Evolutionary conservation across 768 basidiomycete species (phyloP).

Genomic region (Suillus plorans): DNA sequence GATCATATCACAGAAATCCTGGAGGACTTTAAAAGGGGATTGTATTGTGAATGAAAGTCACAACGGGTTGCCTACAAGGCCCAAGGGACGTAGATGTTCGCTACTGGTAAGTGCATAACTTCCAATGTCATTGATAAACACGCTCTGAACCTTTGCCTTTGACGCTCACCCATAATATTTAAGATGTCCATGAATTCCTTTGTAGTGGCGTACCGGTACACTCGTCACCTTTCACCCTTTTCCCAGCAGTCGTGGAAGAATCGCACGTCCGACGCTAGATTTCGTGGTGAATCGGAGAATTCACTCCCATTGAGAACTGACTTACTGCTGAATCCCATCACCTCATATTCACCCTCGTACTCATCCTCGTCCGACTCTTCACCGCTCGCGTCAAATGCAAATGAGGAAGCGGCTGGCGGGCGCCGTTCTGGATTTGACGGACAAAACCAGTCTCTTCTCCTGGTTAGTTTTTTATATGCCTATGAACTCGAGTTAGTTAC

Average conservation of each 20-base stretch:
- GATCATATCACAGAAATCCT: neutral
- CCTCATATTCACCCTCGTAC: neutral
- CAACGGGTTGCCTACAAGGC: neutral
- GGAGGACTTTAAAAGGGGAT: neutral
- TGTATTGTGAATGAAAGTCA: neutral
- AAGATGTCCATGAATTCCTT: constrained; percentile 21
- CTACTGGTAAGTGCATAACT: neutral
- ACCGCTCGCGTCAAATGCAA: neutral
- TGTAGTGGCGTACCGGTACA: constrained; percentile 30
- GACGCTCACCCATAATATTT: neutral
- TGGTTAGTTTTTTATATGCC: neutral
- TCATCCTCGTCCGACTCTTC: constrained; percentile 17
- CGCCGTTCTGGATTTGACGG: neutral
- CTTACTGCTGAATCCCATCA: neutral
- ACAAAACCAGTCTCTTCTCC: neutral
- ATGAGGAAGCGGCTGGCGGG: neutral
- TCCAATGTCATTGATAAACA: neutral
- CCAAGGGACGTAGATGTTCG: neutral
- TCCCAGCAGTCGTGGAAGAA: neutral
- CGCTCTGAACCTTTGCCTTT: neutral
- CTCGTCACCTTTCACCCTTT: constrained; percentile 15
- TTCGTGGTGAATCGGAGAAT: neutral
- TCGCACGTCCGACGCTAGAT: neutral
- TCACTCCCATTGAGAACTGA: neutral
- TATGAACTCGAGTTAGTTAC: neutral